Percentiles rank a stretch among this genome's conserved stretches.
phyloP scores from a whole-genome alignment of 768 basidiomycete genomes.

The Suillus subluteus region DNA sequence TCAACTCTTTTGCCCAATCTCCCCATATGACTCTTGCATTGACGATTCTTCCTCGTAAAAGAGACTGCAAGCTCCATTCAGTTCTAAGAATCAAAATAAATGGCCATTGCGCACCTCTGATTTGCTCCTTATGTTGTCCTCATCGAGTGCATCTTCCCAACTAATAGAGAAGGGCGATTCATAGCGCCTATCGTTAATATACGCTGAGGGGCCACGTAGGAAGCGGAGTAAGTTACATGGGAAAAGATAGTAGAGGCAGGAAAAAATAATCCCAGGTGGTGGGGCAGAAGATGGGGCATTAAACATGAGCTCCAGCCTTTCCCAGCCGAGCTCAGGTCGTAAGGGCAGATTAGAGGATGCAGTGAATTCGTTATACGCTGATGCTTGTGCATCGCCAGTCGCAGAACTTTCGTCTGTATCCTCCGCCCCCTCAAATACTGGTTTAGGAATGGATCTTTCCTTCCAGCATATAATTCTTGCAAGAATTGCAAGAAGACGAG shows the following conservation, averaged over 20 bases:
- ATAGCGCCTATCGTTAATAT: slow-evolving; percentile 55
- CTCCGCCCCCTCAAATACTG: slow-evolving; percentile 40
- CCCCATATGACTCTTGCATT: slow-evolving; percentile 75
- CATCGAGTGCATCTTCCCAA: slow-evolving; percentile 74
- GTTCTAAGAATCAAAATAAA: slow-evolving; percentile 5
- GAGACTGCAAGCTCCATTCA: slow-evolving; percentile 43
- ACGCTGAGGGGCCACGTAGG: slow-evolving; percentile 66
- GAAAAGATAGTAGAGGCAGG: slow-evolving; percentile 85
- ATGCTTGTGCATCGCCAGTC: slow-evolving; percentile 7
- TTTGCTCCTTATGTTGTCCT: slow-evolving; percentile 68
- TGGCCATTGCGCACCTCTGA: slow-evolving; percentile 58
- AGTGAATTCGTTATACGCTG: slow-evolving; percentile 31
- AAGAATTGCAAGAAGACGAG: slow-evolving; percentile 66
- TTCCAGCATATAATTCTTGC: slow-evolving; percentile 80
- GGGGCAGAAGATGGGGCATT: slow-evolving; percentile 57
- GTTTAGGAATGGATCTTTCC: slow-evolving; percentile 44
- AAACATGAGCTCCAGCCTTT: slow-evolving; percentile 65
- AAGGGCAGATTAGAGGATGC: slow-evolving; percentile 45
- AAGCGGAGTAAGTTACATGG: slow-evolving; percentile 88
- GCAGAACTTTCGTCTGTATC: slow-evolving; percentile 14
- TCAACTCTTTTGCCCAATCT: slow-evolving; percentile 65
- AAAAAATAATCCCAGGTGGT: slow-evolving; percentile 69
- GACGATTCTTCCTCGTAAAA: slow-evolving; percentile 72
- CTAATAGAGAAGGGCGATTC: slow-evolving; percentile 64
- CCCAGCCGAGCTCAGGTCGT: slow-evolving; percentile 67